Conservation (phyloP, 176 grass and related monocot species). For the Bromus sterilis region DNA sequence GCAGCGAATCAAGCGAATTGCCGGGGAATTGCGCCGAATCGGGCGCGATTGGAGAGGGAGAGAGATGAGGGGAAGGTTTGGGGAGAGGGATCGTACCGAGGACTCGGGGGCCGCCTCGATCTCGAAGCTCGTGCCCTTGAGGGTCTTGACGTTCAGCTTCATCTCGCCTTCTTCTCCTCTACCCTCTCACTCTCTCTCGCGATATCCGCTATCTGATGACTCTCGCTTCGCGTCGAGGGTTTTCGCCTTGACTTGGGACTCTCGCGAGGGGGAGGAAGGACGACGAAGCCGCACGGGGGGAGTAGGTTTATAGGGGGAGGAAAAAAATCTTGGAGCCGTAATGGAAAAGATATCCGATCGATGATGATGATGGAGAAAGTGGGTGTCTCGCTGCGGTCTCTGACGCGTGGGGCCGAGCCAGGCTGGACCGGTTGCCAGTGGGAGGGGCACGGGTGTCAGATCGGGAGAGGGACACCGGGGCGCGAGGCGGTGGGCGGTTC, state of each 20-base stretch:
- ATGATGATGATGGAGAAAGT: background rate
- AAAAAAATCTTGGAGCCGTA: background rate
- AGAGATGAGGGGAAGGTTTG: background rate
- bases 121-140: slow-evolving; percentile 90
- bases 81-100: slow-evolving; percentile 33
- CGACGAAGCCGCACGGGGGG: slow-evolving; percentile 20
- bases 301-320: slow-evolving; percentile 7
- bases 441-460: background rate
- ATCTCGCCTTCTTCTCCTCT: slow-evolving; percentile 17
- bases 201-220: background rate
- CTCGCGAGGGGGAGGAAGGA: slow-evolving; percentile 1
- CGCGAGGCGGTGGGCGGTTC: background rate
- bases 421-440: background rate
- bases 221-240: slow-evolving; percentile 21
- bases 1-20: slow-evolving; percentile 2
- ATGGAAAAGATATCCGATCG: background rate
- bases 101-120: slow-evolving; percentile 59
- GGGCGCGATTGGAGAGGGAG: background rate
- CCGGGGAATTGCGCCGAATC: background rate
- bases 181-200: background rate
- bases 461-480: background rate
- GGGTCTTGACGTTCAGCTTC: slow-evolving; percentile 88
- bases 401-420: fast-evolving
- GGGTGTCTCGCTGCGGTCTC: fast-evolving
- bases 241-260: slow-evolving; percentile 12